phyloP scores from a whole-genome alignment of 257 asterid species.

The Penstemon davidsonii region DNA sequence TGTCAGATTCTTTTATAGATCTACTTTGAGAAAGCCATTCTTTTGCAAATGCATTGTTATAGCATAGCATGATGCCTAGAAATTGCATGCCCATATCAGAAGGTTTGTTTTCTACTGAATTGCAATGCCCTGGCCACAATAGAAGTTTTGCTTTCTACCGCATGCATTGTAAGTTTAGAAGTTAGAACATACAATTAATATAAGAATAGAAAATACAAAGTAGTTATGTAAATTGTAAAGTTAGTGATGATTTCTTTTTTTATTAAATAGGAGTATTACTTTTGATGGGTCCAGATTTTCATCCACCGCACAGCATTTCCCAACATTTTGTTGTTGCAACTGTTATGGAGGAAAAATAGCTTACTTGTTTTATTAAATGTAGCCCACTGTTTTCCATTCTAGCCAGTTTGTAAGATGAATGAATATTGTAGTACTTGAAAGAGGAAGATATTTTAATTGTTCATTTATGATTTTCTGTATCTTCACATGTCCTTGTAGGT shows the following conservation, averaged over 20 bases:
- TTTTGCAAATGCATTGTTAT: too few relatives aligned
- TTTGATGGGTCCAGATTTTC: constrained; percentile 27
- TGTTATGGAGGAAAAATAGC: constrained; percentile 17
- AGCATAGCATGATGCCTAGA: too few relatives aligned
- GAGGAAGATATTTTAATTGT: not conserved
- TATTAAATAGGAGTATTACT: not conserved
- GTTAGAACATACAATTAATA: too few relatives aligned
- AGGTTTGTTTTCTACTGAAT: too few relatives aligned
- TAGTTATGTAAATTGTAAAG: constrained; percentile 5
- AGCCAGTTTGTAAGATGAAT: not conserved
- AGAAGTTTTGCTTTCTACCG: too few relatives aligned
- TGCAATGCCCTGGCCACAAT: too few relatives aligned
- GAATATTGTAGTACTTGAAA: not conserved
- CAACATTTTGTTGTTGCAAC: constrained; percentile 25
- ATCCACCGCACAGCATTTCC: constrained; percentile 36
- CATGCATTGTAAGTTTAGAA: too few relatives aligned
- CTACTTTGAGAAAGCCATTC: too few relatives aligned
- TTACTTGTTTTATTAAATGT: constrained; percentile 3
- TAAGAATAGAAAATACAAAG: not conserved
- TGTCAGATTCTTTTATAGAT: too few relatives aligned
- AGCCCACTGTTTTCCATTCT: constrained; percentile 29
- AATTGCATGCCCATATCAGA: too few relatives aligned
- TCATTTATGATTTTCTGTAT: too few relatives aligned
- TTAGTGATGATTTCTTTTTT: not conserved
- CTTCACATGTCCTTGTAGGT: constrained; percentile 41